Percentiles rank a stretch among this genome's conserved stretches.
phyloP scores from a whole-genome alignment of 2,329 filamentous ascomycete genomes.

The Orbilia oligospora region DNA sequence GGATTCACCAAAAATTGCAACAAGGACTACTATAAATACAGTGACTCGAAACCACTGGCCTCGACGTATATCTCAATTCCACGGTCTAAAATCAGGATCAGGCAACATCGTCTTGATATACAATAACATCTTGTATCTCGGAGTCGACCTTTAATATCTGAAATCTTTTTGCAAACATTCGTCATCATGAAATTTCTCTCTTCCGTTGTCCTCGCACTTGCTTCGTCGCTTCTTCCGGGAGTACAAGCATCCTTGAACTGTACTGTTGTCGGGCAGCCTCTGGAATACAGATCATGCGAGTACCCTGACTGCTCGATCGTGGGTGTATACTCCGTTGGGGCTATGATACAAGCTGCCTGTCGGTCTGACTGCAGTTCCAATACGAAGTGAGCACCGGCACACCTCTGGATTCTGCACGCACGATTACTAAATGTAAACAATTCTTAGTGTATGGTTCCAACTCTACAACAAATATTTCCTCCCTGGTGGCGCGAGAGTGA shows the following conservation, averaged over 20 bases:
- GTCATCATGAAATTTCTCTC: conserved; percentile 31
- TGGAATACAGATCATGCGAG: conserved; percentile 55
- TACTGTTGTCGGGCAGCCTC: conserved; percentile 45
- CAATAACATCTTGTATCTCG: background rate
- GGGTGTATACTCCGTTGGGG: conserved; percentile 44
- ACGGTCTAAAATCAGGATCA: background rate
- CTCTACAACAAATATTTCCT: conserved; percentile 51
- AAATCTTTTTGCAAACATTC: background rate
- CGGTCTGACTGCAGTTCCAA: conserved; percentile 55
- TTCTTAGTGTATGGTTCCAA: conserved; percentile 50
- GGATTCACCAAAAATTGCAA: background rate
- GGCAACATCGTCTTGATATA: background rate
- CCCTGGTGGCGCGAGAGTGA: conserved; percentile 47
- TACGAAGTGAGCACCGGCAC: conserved; percentile 40
- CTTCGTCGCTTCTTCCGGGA: conserved; percentile 25
- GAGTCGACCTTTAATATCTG: background rate
- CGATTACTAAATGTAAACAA: background rate
- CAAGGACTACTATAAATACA: conserved; percentile 10
- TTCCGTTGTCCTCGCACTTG: conserved; percentile 15
- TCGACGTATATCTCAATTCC: background rate
- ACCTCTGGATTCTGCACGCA: no score
- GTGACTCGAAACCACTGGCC: background rate
- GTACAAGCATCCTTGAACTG: conserved; percentile 49
- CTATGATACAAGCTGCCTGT: conserved; percentile 55
- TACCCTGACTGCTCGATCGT: conserved; percentile 55